These are phyloP conservation scores for Sclerospora graminicola DNA, from an alignment of 352 stramenopile species.

Conservation along the genomic window DNA sequence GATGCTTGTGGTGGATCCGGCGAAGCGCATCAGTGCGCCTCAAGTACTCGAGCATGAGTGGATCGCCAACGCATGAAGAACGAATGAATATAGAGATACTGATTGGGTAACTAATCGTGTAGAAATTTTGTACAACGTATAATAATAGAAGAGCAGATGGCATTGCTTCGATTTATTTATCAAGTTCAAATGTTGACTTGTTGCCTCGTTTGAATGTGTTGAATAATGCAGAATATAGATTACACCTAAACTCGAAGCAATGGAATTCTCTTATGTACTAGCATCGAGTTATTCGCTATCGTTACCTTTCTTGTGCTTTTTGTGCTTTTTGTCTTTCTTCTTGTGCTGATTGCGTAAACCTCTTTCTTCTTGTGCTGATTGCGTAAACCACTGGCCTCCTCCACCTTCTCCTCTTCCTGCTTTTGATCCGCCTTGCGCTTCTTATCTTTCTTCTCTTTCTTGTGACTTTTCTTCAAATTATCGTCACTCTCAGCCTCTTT, in stretches of 20 bases:
- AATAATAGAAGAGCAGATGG: no score
- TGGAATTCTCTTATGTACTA: no score
- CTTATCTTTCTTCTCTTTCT: conserved; percentile 16
- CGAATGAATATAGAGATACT: not conserved
- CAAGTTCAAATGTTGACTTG: no score
- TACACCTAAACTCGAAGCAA: no score
- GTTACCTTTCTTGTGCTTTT: conserved; percentile 23
- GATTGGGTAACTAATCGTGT: not conserved
- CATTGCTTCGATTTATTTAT: no score
- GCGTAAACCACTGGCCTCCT: conserved; percentile 3
- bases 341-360: conserved; percentile 16
- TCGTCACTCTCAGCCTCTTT: not conserved
- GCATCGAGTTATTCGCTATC: conserved; percentile 18
- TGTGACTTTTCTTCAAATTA: not conserved
- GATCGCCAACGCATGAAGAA: conserved; percentile 12
- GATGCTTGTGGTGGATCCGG: conserved; percentile 35
- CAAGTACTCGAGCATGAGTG: conserved; percentile 48
- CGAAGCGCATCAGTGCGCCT: conserved; percentile 28
- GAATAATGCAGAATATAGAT: no score
- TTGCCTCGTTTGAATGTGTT: no score
- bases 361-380: conserved; percentile 16
- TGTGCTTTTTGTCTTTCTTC: conserved; percentile 19
- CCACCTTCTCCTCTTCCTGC: not conserved
- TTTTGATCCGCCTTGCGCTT: conserved; percentile 13
- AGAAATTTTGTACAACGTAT: not conserved